Base-by-base conservation (phyloP, 208 protist species). In the Acanthamoeba quina region DNA sequence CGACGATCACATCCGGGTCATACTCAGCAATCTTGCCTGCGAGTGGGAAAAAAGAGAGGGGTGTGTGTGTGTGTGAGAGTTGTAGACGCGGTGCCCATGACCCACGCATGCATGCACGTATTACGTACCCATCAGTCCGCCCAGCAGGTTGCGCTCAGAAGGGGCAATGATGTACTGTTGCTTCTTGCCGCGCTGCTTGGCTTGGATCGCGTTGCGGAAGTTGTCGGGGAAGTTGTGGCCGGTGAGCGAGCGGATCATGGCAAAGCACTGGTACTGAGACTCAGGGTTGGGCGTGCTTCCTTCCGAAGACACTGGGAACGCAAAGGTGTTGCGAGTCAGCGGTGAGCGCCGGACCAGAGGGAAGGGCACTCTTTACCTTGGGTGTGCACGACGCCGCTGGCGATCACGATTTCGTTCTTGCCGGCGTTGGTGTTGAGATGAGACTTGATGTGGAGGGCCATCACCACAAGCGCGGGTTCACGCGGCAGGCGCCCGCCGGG, bases 1-100 rank as follows among this genome's bases (percentile, higher is more conserved):
- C 99, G 21, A 99, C 95, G 52, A 99, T 89, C 29, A 99, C 96
- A 92, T 99, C 99, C 5, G 99, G 98, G 95, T 99, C 99, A 47
- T 98, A 94, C n/a, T 92, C 88, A 4, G 96, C 92, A 11, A 99
- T 94, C n/a, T 95, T 96, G n/a, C 82, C 92, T 96, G 54, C 90
- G 76, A 44, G 56, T 93, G 54, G 34, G 37, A 41, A 41, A 41
- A 1, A 41, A 41, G 37, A 41, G 37, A 3, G 37, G 34, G 34
- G 95, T 54, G 92, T 96, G 94, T 9, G 90, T 13, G 49, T 54
- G 49, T 21, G 49, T 41, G 85, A 94, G 89, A 2, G 95, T 82
- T 13, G 44, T 49, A 10, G 44, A 47, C 11, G 44, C 76, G 94
- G 34, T 62, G 56, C 5, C 26, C 76, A 88, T 82, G 96, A 95